These are phyloP conservation scores for Mortierella sp. DNA, from an alignment of 371 early-diverging fungal genomes.

Conservation along the genomic window DNA sequence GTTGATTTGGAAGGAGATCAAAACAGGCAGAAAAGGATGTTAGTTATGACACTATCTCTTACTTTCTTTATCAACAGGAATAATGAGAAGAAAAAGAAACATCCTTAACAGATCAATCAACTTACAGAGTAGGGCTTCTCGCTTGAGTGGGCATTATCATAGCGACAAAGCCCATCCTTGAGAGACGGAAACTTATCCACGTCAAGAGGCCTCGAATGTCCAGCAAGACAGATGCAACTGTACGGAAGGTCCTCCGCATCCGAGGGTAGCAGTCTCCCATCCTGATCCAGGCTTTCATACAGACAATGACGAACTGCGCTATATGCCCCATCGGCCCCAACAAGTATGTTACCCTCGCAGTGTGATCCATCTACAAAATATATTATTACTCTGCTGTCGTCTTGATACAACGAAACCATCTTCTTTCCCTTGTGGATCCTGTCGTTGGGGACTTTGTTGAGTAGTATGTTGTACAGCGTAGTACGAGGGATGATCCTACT, in stretches of 20 bases:
- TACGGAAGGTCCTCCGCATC: slow-evolving; percentile 19
- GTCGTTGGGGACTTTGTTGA: slow-evolving; percentile 15
- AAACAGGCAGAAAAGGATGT: not conserved
- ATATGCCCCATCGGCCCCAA: slow-evolving; percentile 43
- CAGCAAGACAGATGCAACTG: slow-evolving; percentile 23
- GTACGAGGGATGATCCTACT: slow-evolving; percentile 15
- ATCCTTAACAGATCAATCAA: not conserved
- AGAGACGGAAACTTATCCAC: slow-evolving; percentile 1
- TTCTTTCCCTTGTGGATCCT: slow-evolving; percentile 26
- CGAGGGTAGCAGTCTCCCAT: not conserved
- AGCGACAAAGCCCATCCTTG: slow-evolving; percentile 14
- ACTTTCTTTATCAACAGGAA: not conserved
- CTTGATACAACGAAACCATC: slow-evolving; percentile 15
- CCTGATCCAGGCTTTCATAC: slow-evolving; percentile 12
- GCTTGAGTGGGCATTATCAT: slow-evolving; percentile 3
- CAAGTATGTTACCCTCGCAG: slow-evolving; percentile 19
- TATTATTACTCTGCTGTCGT: slow-evolving; percentile 11
- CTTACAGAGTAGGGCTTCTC: slow-evolving; percentile 22
- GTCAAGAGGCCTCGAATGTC: slow-evolving; percentile 20
- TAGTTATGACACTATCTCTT: no score
- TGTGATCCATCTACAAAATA: slow-evolving; percentile 15
- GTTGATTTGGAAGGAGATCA: no score
- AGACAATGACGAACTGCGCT: slow-evolving; percentile 32
- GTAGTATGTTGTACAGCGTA: slow-evolving; percentile 9
- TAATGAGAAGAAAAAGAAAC: not conserved